These are phyloP conservation scores for Glonium stellatum DNA, from an alignment of 495 filamentous ascomycete genomes.

Conservation along the genomic window DNA sequence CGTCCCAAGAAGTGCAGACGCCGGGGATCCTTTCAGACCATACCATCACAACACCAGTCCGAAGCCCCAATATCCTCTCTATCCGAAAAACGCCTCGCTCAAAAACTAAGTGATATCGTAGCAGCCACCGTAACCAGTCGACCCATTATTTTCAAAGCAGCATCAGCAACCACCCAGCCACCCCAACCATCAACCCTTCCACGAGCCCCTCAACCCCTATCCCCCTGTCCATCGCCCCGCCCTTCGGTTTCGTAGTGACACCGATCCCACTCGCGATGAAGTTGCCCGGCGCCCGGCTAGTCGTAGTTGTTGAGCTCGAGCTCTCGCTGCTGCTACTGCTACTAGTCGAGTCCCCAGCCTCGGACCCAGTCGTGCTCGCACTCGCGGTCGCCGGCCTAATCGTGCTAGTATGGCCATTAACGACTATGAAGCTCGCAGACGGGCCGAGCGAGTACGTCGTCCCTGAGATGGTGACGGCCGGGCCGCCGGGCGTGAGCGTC, in stretches of 20 bases:
- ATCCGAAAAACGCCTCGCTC: background rate
- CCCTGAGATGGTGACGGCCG: slow-evolving; percentile 29
- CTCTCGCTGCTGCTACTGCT: background rate
- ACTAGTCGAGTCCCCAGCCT: background rate
- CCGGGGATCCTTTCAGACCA: too few relatives aligned
- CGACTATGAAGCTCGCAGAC: slow-evolving; percentile 27
- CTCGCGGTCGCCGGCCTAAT: slow-evolving; percentile 6
- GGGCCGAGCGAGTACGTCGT: slow-evolving; percentile 30
- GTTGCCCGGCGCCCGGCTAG: slow-evolving; percentile 7
- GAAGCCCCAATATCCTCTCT: too few relatives aligned
- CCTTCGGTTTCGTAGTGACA: slow-evolving; percentile 4
- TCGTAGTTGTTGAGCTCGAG: slow-evolving; percentile 1
- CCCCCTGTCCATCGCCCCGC: background rate
- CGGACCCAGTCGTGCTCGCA: slow-evolving; percentile 3
- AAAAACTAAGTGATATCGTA: background rate
- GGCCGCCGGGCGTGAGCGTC: slow-evolving; percentile 33
- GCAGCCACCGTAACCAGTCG: background rate
- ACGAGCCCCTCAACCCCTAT: slow-evolving; percentile 10
- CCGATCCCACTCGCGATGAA: slow-evolving; percentile 23
- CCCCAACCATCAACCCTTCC: slow-evolving; percentile 16
- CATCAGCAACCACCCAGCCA: slow-evolving; percentile 21
- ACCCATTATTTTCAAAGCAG: slow-evolving; percentile 6
- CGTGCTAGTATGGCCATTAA: slow-evolving; percentile 30
- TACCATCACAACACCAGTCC: too few relatives aligned
- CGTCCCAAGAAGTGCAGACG: too few relatives aligned